Percentiles rank a stretch among this genome's conserved stretches.
Conservation (phyloP, 495 filamentous ascomycete species). For the Parathielavia appendiculata region DNA sequence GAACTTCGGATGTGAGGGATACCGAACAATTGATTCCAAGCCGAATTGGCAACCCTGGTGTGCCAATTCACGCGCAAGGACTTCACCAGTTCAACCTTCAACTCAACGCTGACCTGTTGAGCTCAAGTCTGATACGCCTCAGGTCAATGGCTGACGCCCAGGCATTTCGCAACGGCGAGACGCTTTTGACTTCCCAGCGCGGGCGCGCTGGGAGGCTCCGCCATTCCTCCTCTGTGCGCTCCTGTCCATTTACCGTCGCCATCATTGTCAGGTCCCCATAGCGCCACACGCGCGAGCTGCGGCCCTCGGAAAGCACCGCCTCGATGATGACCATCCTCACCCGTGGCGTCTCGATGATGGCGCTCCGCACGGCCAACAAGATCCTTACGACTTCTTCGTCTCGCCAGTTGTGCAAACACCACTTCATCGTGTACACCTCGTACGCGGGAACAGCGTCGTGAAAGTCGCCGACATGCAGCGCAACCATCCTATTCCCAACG, state of each 20-base stretch:
- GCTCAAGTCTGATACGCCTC: background rate
- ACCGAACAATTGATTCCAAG: too few relatives aligned
- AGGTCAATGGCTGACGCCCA: conserved; percentile 27
- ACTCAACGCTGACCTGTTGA: background rate
- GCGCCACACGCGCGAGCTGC: conserved; percentile 7
- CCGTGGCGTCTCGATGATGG: too few relatives aligned
- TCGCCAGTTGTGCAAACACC: conserved; percentile 32
- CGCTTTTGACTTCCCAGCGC: conserved; percentile 17
- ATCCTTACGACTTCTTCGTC: conserved; percentile 24
- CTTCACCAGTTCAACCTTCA: too few relatives aligned
- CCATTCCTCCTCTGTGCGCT: conserved; percentile 19
- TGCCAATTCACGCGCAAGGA: too few relatives aligned
- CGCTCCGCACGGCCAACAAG: conserved; percentile 17
- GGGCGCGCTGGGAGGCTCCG: background rate
- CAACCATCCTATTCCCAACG: conserved; percentile 2
- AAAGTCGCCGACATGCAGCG: conserved; percentile 27
- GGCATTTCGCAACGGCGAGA: conserved; percentile 21
- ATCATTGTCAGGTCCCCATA: conserved; percentile 25
- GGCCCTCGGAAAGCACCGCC: conserved; percentile 24
- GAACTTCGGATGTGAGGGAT: too few relatives aligned
- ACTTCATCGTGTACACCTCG: conserved; percentile 29
- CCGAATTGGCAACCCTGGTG: too few relatives aligned
- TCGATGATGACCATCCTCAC: conserved; percentile 21
- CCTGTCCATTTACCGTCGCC: conserved; percentile 11
- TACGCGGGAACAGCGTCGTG: conserved; percentile 21